phyloP scores from a whole-genome alignment of 768 basidiomycete species.

The Naganishia vaughanmartiniae region DNA sequence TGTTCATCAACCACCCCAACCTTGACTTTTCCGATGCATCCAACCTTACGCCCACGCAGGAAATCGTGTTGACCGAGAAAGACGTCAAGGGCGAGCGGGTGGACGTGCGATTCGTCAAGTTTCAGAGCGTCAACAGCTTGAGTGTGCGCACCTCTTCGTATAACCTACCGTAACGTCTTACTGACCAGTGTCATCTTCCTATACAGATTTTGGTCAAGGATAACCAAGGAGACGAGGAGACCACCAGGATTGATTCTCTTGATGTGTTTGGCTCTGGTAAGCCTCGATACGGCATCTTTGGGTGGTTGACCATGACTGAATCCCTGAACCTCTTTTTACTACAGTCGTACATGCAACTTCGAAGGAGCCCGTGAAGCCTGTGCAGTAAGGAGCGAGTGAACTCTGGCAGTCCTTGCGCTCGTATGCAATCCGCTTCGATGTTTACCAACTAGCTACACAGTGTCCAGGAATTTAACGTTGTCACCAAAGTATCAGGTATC shows the following conservation, averaged over 20 bases:
- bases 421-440: neutral
- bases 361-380: constrained; percentile 15
- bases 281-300: constrained; percentile 7
- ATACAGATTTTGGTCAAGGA: constrained; percentile 49
- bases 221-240: constrained; percentile 53
- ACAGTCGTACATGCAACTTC: constrained; percentile 22
- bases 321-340: neutral
- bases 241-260: constrained; percentile 51
- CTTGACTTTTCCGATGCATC: constrained; percentile 50
- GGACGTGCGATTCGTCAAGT: constrained; percentile 51
- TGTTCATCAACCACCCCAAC: constrained; percentile 49
- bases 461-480: neutral
- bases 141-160: constrained; percentile 14
- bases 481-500: neutral
- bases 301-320: neutral
- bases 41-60: constrained; percentile 44
- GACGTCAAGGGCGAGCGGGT: constrained; percentile 48
- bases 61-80: constrained; percentile 44
- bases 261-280: constrained; percentile 51
- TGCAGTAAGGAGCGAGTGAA: neutral
- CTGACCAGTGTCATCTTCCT: neutral
- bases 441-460: neutral
- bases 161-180: neutral
- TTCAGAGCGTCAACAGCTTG: constrained; percentile 49
- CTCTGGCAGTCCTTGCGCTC: neutral